Base-by-base conservation (phyloP, 1,284 basidiomycete species). In the Irpex sp. region DNA sequence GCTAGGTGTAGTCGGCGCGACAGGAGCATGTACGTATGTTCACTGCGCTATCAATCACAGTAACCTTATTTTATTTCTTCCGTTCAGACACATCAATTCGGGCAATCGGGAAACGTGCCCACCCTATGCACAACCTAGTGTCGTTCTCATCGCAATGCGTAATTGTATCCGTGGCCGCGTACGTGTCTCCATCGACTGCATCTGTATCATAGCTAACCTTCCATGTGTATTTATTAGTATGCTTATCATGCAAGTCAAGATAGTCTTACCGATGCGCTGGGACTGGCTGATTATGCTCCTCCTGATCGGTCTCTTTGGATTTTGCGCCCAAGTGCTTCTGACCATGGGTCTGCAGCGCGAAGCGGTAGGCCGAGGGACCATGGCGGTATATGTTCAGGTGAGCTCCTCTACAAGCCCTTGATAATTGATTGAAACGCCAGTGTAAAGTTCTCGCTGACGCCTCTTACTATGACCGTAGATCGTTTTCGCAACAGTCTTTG, bases 91-190 rank as follows among this genome's bases (percentile, higher is more conserved):
- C 83, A 0, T 78, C 84, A 0, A 84, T 94, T 44, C 82, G 90
- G 3, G 85, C 85, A 5, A 89, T 93, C 36, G 92, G 92, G 1
- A 87, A 83, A 65, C 82, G 87, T 0, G 91, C 91, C 3, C 88
- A 91, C 68, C 81, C 91, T 0, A 75, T 93, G 61, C 92, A 94
- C 71, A 82, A 84, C n/a, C 81, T 93, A 66, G 79, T 82, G 2
- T 88, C 83, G 63, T 93, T 92, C 70, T 86, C 90, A 0, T 74
- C 82, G 31, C 81, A 85, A 69, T 88, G 86, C 64, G 81, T 88
- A 2, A 73, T 90, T 48, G 82, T 83, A 1, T 80, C 85, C 1
- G 73, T 76, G 8, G 65, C 85, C 65, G 82, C 75, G 86, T 86
- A 67, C 61, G 80, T 71, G 8, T 21, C 57, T 19, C 31, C 26